These are phyloP conservation scores for Penicillium rolfsii DNA, from an alignment of 2,329 filamentous ascomycete genomes.

Conservation along the genomic window DNA sequence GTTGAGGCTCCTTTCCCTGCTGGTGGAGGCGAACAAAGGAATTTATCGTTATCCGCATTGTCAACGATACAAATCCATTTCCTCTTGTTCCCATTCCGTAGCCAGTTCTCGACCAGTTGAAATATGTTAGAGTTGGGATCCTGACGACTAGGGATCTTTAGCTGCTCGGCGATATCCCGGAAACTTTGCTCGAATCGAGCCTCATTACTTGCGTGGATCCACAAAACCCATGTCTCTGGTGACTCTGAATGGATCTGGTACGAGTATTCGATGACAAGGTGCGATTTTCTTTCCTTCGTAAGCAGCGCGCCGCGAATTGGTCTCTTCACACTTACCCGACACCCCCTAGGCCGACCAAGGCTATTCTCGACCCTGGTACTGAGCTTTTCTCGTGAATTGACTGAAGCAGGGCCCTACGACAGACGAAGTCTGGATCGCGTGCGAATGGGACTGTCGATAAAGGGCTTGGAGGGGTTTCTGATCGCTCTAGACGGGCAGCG, in stretches of 20 bases:
- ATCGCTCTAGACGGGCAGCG: no score
- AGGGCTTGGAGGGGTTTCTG: neutral
- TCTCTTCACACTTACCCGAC: neutral
- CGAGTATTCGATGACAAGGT: neutral
- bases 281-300: neutral
- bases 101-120: neutral
- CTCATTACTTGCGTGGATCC: neutral
- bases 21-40: no score
- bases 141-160: neutral
- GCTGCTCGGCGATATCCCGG: neutral
- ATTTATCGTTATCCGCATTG: no score
- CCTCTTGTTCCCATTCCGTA: neutral
- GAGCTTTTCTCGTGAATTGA: neutral
- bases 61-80: no score
- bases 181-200: neutral
- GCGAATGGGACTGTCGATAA: conserved; percentile 2
- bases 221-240: neutral
- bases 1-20: no score
- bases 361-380: conserved; percentile 1
- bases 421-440: neutral
- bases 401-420: neutral
- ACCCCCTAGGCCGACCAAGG: neutral
- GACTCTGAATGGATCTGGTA: neutral
- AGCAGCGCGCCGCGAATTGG: neutral
- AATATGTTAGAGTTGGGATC: neutral